phyloP scores from a whole-genome alignment of 371 early-diverging fungal species.

The Catenaria anguillulae region DNA sequence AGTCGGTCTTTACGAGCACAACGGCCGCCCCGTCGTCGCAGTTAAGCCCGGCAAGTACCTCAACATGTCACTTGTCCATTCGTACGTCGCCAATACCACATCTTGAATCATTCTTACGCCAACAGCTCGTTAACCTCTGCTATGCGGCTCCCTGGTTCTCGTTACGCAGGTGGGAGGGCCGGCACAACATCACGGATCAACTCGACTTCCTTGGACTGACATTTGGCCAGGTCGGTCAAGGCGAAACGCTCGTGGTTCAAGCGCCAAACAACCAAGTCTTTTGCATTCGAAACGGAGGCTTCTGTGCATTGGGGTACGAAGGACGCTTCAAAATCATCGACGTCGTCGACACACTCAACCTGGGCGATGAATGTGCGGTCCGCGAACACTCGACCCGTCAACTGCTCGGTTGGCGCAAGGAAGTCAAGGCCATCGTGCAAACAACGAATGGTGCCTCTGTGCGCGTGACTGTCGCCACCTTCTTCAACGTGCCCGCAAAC shows the following conservation, averaged over 20 bases:
- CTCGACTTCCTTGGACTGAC: constrained; percentile 19
- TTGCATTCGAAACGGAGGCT: constrained; percentile 21
- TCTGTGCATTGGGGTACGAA: constrained; percentile 18
- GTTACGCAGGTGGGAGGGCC: constrained; percentile 13
- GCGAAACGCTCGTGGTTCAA: constrained; percentile 16
- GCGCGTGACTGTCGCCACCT: constrained; percentile 12
- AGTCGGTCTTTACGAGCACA: too few species aligned
- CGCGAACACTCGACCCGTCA: constrained; percentile 10
- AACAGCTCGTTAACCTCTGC: too few species aligned
- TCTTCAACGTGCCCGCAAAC: constrained; percentile 20
- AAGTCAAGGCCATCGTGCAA: background rate
- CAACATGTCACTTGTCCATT: too few species aligned
- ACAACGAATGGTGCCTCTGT: constrained; percentile 5
- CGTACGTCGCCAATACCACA: too few species aligned
- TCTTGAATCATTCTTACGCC: too few species aligned
- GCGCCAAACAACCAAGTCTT: constrained; percentile 21
- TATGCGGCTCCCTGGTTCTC: too few species aligned
- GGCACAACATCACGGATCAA: constrained; percentile 13
- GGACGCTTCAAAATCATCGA: constrained; percentile 19
- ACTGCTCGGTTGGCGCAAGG: background rate
- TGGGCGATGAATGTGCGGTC: constrained; percentile 16
- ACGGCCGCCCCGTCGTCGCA: too few species aligned
- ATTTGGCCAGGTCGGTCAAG: constrained; percentile 21
- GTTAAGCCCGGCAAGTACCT: too few species aligned
- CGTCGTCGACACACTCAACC: constrained; percentile 20